Conservation (phyloP, 352 stramenopile genomes). For the Phytophthora pseudosyringae region DNA sequence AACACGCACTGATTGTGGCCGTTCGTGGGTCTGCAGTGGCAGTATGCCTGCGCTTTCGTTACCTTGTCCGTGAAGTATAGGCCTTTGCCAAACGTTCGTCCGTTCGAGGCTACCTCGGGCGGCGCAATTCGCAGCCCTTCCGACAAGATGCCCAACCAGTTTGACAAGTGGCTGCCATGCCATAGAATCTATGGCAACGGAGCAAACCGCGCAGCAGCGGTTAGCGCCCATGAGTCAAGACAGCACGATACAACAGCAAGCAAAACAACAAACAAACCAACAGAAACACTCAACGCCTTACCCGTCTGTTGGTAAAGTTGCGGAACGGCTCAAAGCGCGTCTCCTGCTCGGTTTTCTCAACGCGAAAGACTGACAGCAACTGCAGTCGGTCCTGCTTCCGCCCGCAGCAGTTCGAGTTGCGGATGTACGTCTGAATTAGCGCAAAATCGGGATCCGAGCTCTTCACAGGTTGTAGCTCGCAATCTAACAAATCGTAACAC, state of each 20-base stretch:
- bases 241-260: conserved; percentile 16
- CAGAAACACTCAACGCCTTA: conserved; percentile 34
- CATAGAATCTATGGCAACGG: conserved; percentile 72
- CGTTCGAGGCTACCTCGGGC: conserved; percentile 73
- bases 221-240: conserved; percentile 19
- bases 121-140: conserved; percentile 84
- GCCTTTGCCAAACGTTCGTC: conserved; percentile 83
- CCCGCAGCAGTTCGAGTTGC: conserved; percentile 74
- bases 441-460: conserved; percentile 54
- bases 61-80: conserved; percentile 91
- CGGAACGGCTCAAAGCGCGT: conserved; percentile 60
- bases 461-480: conserved; percentile 51
- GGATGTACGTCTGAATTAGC: conserved; percentile 71
- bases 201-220: conserved; percentile 31
- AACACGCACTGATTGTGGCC: conserved; percentile 60
- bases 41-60: conserved; percentile 76
- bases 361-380: conserved; percentile 64
- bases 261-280: conserved; percentile 21
- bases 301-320: conserved; percentile 56
- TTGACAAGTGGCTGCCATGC: conserved; percentile 86
- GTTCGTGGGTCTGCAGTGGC: conserved; percentile 53
- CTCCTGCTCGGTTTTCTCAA: conserved; percentile 59
- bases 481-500: conserved; percentile 63
- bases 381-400: conserved; percentile 60
- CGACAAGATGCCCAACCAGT: conserved; percentile 86